Conservation (phyloP, 2,329 filamentous ascomycete species). For the Akanthomyces lecanii region DNA sequence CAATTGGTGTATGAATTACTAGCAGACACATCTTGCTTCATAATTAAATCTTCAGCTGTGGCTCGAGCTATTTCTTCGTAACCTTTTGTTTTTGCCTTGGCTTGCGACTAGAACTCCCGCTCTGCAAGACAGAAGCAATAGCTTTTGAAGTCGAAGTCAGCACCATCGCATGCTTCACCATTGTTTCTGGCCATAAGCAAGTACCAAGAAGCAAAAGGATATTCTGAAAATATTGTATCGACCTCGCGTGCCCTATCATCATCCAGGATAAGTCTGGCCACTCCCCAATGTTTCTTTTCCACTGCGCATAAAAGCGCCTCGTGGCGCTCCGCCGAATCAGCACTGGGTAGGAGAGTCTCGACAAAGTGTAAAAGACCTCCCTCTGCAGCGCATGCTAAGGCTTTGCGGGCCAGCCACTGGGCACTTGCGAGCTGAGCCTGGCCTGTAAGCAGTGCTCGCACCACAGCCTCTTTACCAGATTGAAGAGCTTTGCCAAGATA, state of each 20-base stretch:
- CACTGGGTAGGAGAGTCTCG: neutral
- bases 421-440: too few relatives aligned
- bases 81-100: too few relatives aligned
- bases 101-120: neutral
- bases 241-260: neutral
- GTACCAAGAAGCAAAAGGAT: neutral
- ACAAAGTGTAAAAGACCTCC: neutral
- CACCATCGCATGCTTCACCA: neutral
- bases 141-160: neutral
- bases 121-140: neutral
- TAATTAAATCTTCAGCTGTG: too few relatives aligned
- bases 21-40: too few relatives aligned
- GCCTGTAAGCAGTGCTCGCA: too few relatives aligned
- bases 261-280: neutral
- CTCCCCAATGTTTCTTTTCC: neutral
- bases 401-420: neutral
- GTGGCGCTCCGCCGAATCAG: neutral
- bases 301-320: neutral
- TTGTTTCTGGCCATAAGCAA: neutral
- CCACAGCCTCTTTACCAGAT: too few relatives aligned
- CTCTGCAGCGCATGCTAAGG: too few relatives aligned
- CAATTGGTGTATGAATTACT: too few relatives aligned
- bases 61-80: too few relatives aligned
- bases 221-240: neutral
- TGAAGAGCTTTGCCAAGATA: too few relatives aligned